phyloP scores from a whole-genome alignment of 1,139 yeast species.

The Groenewaldozyma sp. region DNA sequence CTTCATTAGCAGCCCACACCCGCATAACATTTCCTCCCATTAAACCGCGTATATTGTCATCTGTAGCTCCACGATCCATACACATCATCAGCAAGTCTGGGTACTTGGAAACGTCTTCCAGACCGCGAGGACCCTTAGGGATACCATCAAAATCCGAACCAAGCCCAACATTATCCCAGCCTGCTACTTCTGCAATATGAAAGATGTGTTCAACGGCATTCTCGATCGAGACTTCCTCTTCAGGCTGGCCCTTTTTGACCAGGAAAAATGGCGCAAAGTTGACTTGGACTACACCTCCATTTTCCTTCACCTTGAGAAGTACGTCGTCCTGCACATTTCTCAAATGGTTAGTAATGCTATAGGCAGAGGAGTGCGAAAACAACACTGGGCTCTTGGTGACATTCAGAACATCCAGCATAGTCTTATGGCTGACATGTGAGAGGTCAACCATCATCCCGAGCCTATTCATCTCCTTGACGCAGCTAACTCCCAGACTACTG shows the following conservation, averaged over 20 bases:
- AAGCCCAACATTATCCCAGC: constrained; percentile 48
- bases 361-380: constrained; percentile 43
- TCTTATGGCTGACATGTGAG: constrained; percentile 43
- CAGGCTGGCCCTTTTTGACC: constrained; percentile 20
- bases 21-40: constrained; percentile 43
- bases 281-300: constrained; percentile 43
- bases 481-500: constrained; percentile 33
- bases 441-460: constrained; percentile 47
- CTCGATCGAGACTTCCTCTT: constrained; percentile 32
- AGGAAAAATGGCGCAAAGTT: constrained; percentile 41
- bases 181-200: constrained; percentile 37
- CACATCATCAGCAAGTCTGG: constrained; percentile 39
- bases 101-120: constrained; percentile 46
- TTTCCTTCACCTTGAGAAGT: constrained; percentile 31
- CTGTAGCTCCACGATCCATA: constrained; percentile 36
- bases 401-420: constrained; percentile 40
- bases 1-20: constrained; percentile 42
- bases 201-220: constrained; percentile 42
- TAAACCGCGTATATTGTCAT: constrained; percentile 35
- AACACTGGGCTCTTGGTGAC: constrained; percentile 41
- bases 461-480: constrained; percentile 40
- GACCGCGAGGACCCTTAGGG: constrained; percentile 39
- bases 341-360: constrained; percentile 33
- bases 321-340: constrained; percentile 46
- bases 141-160: constrained; percentile 51